phyloP scores from a whole-genome alignment of 2,329 filamentous ascomycete genomes.

The Cercospora berteroae region DNA sequence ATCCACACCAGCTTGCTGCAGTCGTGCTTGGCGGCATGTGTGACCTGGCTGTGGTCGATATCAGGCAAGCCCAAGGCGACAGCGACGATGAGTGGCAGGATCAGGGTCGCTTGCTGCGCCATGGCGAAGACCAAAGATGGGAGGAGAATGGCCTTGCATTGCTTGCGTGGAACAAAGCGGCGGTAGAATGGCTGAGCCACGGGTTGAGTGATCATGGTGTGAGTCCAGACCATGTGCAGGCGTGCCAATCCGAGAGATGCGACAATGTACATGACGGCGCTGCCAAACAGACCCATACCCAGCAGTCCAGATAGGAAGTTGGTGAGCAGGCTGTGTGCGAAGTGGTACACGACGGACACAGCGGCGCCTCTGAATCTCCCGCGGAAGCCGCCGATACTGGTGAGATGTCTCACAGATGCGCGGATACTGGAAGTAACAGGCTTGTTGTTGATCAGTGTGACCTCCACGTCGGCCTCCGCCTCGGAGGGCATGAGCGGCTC shows the following conservation, averaged over 20 bases:
- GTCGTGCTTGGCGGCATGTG: constrained; percentile 28
- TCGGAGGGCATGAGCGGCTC: constrained; percentile 40
- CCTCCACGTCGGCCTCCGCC: constrained; percentile 42
- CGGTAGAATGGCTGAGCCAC: constrained; percentile 62
- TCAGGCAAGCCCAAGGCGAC: constrained; percentile 49
- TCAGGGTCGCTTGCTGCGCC: constrained; percentile 50
- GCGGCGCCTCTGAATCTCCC: constrained; percentile 39
- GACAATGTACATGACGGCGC: constrained; percentile 54
- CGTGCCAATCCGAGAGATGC: constrained; percentile 63
- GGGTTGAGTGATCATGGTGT: constrained; percentile 74
- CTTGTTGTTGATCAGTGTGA: constrained; percentile 50
- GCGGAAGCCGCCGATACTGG: constrained; percentile 36
- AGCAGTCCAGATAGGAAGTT: constrained; percentile 39
- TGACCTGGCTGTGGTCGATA: constrained; percentile 32
- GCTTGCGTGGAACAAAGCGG: constrained; percentile 65
- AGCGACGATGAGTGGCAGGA: constrained; percentile 50
- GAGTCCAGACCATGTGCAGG: constrained; percentile 75
- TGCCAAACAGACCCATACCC: constrained; percentile 45
- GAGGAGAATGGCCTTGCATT: constrained; percentile 66
- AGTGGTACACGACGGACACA: constrained; percentile 38
- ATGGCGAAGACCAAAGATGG: constrained; percentile 65
- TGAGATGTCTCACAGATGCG: constrained; percentile 53
- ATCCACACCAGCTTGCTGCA: constrained; percentile 32
- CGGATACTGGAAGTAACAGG: constrained; percentile 63
- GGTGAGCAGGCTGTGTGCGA: constrained; percentile 29